These are phyloP conservation scores for Saksenaea vasiformis DNA, from an alignment of 371 early-diverging fungal species.

Conservation along the genomic window DNA sequence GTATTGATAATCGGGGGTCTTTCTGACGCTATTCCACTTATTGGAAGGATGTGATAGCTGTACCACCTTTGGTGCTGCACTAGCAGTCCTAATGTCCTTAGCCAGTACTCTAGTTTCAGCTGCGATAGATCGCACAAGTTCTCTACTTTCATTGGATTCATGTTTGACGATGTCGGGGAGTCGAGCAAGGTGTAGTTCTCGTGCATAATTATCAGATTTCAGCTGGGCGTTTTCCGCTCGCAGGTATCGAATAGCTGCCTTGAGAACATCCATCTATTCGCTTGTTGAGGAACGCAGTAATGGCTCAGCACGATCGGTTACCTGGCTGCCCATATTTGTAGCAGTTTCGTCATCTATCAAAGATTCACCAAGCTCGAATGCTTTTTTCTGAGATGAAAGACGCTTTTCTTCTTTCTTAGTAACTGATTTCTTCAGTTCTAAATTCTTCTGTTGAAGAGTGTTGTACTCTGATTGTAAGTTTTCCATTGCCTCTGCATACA, in stretches of 20 bases:
- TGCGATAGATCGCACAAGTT: conserved; percentile 30
- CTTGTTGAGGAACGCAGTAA: neutral
- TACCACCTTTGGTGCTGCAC: conserved; percentile 57
- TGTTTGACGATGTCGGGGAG: conserved; percentile 1
- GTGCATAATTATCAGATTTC: conserved; percentile 52
- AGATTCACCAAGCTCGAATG: conserved; percentile 18
- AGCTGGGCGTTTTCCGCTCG: conserved; percentile 83
- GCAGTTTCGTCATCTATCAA: neutral
- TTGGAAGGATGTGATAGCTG: conserved; percentile 26
- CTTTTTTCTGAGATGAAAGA: conserved; percentile 30
- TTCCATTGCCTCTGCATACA: conserved; percentile 76
- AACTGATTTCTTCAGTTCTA: conserved; percentile 53
- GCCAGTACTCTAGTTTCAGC: conserved; percentile 32
- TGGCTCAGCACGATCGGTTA: neutral
- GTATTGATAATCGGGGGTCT: conserved; percentile 67
- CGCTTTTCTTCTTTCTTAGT: conserved; percentile 48
- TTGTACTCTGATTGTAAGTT: conserved; percentile 75
- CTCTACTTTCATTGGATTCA: conserved; percentile 21
- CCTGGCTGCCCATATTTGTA: neutral
- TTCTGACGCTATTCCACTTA: conserved; percentile 63
- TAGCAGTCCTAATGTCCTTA: conserved; percentile 48
- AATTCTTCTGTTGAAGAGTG: conserved; percentile 67
- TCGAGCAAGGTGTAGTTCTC: conserved; percentile 5
- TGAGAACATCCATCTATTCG: conserved; percentile 62
- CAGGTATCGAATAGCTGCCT: conserved; percentile 73